Evolutionary conservation across 352 stramenopile species (phyloP).

Genomic region (Phytopythium vexans): DNA sequence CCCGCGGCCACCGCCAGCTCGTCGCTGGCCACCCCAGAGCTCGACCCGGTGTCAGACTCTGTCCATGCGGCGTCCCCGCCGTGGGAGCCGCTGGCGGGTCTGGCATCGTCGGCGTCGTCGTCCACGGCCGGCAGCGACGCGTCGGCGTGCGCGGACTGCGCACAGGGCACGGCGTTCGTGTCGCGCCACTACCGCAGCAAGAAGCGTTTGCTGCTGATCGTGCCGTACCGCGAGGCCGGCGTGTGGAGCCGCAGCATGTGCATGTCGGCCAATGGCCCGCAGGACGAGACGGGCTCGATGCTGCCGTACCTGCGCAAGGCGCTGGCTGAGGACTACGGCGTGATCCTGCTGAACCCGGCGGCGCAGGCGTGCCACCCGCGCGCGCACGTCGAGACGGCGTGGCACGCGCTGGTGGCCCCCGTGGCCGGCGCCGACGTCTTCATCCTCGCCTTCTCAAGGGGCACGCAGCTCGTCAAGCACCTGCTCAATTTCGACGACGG

Average conservation of each 20-base stretch:
- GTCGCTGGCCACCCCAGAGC: slow-evolving; percentile 5
- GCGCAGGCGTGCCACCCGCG: slow-evolving; percentile 72
- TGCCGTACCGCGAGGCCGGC: slow-evolving; percentile 80
- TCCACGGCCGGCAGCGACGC: slow-evolving; percentile 23
- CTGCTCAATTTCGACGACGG: slow-evolving; percentile 78
- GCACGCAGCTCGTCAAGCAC: slow-evolving; percentile 77
- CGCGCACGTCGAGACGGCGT: slow-evolving; percentile 71
- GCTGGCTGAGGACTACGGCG: slow-evolving; percentile 74
- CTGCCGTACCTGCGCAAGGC: slow-evolving; percentile 78
- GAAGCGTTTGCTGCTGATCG: slow-evolving; percentile 71
- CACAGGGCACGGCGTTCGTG: slow-evolving; percentile 68
- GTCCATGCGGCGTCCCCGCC: slow-evolving; percentile 12
- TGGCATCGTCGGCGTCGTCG: neutral
- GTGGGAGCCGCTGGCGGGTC: slow-evolving; percentile 11
- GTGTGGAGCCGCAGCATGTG: slow-evolving; percentile 85
- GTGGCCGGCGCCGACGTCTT: slow-evolving; percentile 43
- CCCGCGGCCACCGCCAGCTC: slow-evolving; percentile 4
- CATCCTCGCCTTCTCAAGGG: slow-evolving; percentile 74
- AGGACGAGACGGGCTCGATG: slow-evolving; percentile 73
- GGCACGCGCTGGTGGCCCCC: slow-evolving; percentile 60
- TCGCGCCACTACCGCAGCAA: slow-evolving; percentile 60
- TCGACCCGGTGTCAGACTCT: slow-evolving; percentile 15
- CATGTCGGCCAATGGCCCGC: slow-evolving; percentile 48
- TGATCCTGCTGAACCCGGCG: slow-evolving; percentile 81
- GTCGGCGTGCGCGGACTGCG: slow-evolving; percentile 45